phyloP scores from a whole-genome alignment of 176 grass and related monocot species.

The Juncus effusus region DNA sequence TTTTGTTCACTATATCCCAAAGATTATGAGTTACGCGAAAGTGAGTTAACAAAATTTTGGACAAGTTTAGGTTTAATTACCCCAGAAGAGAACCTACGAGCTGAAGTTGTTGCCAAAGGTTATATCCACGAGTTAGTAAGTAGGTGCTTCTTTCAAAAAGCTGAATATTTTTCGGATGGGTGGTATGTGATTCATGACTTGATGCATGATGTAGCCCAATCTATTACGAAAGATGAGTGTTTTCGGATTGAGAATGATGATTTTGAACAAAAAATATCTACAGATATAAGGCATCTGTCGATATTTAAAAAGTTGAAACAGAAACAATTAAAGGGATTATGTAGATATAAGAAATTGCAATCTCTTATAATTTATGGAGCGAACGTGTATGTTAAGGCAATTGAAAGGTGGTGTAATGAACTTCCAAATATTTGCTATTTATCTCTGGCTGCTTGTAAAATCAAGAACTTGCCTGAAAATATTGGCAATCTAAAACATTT shows the following conservation, averaged over 20 bases:
- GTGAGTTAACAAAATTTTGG: constrained; percentile 40
- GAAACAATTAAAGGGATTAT: neutral
- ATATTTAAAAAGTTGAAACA: neutral
- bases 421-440: constrained; percentile 6
- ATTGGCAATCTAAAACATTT: constrained; percentile 28
- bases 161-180: neutral
- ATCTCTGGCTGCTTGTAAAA: neutral
- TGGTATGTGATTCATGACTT: constrained; percentile 49
- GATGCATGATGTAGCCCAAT: constrained; percentile 52
- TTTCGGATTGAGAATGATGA: constrained; percentile 37
- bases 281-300: neutral
- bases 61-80: constrained; percentile 35
- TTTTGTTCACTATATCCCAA: constrained; percentile 51
- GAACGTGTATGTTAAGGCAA: neutral
- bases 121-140: constrained; percentile 41
- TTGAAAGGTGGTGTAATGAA: neutral
- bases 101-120: constrained; percentile 25
- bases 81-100: neutral
- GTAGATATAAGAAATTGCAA: constrained; percentile 7
- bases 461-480: constrained; percentile 3
- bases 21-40: constrained; percentile 14
- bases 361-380: neutral
- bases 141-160: constrained; percentile 38
- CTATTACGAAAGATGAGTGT: constrained; percentile 31
- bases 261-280: neutral